These are phyloP conservation scores for Russula foetens DNA, from an alignment of 768 basidiomycete species.

Conservation along the genomic window DNA sequence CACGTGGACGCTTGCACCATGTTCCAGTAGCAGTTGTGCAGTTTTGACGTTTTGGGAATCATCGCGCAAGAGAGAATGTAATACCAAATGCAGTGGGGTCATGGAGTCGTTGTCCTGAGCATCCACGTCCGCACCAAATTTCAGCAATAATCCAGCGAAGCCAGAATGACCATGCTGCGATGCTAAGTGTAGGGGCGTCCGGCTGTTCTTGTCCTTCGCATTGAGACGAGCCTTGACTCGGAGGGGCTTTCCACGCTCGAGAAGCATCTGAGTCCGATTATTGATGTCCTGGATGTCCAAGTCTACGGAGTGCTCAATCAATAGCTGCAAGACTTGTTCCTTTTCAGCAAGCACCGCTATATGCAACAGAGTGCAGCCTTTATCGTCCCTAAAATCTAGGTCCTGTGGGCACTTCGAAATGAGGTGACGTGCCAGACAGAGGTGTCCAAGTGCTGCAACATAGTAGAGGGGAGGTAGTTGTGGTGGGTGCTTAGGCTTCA, in stretches of 20 bases:
- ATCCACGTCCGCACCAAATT: too few species aligned
- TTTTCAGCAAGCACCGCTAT: background rate
- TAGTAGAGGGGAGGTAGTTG: background rate
- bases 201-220: too few species aligned
- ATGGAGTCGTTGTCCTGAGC: too few species aligned
- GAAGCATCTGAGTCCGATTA: background rate
- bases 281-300: background rate
- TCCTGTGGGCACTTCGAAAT: background rate
- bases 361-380: background rate
- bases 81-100: too few species aligned
- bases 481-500: background rate
- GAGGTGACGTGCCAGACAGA: background rate
- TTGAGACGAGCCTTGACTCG: background rate
- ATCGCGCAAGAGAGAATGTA: too few species aligned
- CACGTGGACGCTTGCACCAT: too few species aligned
- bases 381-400: background rate
- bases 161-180: too few species aligned
- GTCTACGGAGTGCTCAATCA: background rate
- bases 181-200: too few species aligned
- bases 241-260: background rate
- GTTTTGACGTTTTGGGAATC: too few species aligned
- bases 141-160: too few species aligned
- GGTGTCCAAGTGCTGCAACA: background rate
- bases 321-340: background rate
- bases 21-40: too few species aligned